Conservation (phyloP, 164 flowering plant species). For the Vitis riparia region DNA sequence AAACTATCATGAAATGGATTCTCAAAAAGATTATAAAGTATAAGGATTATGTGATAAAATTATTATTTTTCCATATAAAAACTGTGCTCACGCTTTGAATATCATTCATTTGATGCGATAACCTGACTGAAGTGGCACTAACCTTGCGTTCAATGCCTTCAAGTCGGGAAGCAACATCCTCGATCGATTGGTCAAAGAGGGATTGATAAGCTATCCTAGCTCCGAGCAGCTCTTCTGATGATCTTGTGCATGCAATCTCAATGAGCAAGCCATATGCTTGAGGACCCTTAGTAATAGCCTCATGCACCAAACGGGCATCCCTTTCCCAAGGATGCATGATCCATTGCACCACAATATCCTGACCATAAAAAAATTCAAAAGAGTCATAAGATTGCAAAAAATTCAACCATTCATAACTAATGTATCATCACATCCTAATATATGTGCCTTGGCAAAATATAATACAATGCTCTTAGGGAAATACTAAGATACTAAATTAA, state of each 20-base stretch:
- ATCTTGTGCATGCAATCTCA: conserved; percentile 76
- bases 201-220: conserved; percentile 86
- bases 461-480: too few relatives aligned
- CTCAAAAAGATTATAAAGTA: too few relatives aligned
- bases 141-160: conserved; percentile 51
- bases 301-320: conserved; percentile 69
- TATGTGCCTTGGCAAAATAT: too few relatives aligned
- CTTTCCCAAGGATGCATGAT: conserved; percentile 89
- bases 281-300: conserved; percentile 46
- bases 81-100: too few relatives aligned
- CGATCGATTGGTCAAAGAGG: conserved; percentile 70
- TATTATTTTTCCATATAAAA: too few relatives aligned
- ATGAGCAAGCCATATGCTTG: conserved; percentile 40
- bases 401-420: too few relatives aligned
- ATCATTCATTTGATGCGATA: too few relatives aligned
- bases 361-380: background rate
- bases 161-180: conserved; percentile 61
- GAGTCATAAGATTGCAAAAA: too few relatives aligned
- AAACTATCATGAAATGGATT: too few relatives aligned
- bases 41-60: too few relatives aligned
- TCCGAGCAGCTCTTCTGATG: conserved; percentile 77
- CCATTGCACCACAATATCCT: conserved; percentile 80
- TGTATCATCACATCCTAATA: too few relatives aligned
- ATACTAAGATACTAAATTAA: too few relatives aligned
- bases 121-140: background rate